These are phyloP conservation scores for Acanthamoeba castellanii DNA, from an alignment of 208 protist genomes.

Conservation along the genomic window DNA sequence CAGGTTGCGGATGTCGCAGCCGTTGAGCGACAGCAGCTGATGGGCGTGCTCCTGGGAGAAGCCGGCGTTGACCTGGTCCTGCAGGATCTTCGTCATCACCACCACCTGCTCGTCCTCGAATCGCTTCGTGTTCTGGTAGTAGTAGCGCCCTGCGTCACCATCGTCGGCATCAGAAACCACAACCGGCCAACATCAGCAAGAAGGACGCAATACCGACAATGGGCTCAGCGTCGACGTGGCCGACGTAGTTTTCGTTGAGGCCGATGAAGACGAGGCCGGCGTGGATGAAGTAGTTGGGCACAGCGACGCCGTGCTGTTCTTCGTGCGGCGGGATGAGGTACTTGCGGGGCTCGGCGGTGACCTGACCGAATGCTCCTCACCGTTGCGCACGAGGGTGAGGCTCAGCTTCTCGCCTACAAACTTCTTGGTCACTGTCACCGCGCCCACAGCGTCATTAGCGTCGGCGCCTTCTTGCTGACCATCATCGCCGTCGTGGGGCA, in stretches of 20 bases:
- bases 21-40: slow-evolving; percentile 53
- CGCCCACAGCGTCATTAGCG: not conserved
- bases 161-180: not conserved
- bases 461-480: not conserved
- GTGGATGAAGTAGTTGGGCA: slow-evolving; percentile 44
- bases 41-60: slow-evolving; percentile 17
- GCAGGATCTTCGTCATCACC: slow-evolving; percentile 48
- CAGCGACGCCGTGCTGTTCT: not conserved
- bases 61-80: slow-evolving; percentile 45
- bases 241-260: slow-evolving; percentile 32
- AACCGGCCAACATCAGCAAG: not conserved
- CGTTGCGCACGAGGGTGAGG: not conserved
- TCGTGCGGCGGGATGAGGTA: slow-evolving; percentile 46
- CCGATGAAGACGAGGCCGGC: slow-evolving; percentile 11
- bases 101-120: slow-evolving; percentile 43
- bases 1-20: slow-evolving; percentile 6
- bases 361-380: not conserved
- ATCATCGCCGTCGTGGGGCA: not conserved
- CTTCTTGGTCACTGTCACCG: slow-evolving; percentile 17
- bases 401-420: slow-evolving; percentile 6
- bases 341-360: slow-evolving; percentile 4
- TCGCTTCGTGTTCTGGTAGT: slow-evolving; percentile 42
- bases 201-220: not conserved
- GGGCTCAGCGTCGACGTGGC: not conserved
- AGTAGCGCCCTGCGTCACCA: not conserved